These are phyloP conservation scores for Closterium sp. DNA, from an alignment of 139 green algal genomes.

Conservation along the genomic window DNA sequence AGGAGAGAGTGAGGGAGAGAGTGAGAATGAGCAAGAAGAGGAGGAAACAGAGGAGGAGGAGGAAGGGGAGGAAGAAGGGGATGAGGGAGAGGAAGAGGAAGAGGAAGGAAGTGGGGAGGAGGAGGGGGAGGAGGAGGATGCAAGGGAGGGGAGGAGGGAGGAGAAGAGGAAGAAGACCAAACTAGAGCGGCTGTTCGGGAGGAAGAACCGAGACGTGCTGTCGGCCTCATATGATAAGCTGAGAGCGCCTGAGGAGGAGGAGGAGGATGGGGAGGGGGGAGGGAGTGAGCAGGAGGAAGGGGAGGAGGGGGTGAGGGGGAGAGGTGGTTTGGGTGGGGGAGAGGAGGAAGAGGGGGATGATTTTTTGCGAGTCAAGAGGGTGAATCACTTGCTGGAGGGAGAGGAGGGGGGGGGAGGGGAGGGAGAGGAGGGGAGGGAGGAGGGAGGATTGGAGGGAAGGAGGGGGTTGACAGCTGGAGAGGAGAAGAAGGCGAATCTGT, in stretches of 20 bases:
- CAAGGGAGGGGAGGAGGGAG: constrained; percentile 3
- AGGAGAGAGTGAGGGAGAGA: not conserved
- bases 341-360: constrained; percentile 40
- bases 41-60: constrained; percentile 3
- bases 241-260: constrained; percentile 23
- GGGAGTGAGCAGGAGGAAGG: not conserved
- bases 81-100: not conserved
- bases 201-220: constrained; percentile 27
- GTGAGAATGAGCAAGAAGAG: constrained; percentile 7
- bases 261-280: not conserved
- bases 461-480: too few relatives aligned
- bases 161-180: constrained; percentile 48
- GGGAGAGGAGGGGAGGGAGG: not conserved
- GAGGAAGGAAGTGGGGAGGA: constrained; percentile 10
- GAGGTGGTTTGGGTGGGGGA: too few relatives aligned
- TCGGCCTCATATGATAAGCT: constrained; percentile 33
- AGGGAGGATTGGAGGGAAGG: not conserved
- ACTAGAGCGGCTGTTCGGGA: constrained; percentile 23
- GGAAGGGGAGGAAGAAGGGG: constrained; percentile 17
- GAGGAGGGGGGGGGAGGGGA: constrained; percentile 2
- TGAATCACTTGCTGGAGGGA: constrained; percentile 30
- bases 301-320: too few relatives aligned
- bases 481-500: too few relatives aligned
- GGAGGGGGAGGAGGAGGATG: too few relatives aligned
- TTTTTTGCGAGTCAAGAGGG: constrained; percentile 9